These are phyloP conservation scores for Brassica napus DNA, from an alignment of 345 rosid genomes.

Conservation along the genomic window DNA sequence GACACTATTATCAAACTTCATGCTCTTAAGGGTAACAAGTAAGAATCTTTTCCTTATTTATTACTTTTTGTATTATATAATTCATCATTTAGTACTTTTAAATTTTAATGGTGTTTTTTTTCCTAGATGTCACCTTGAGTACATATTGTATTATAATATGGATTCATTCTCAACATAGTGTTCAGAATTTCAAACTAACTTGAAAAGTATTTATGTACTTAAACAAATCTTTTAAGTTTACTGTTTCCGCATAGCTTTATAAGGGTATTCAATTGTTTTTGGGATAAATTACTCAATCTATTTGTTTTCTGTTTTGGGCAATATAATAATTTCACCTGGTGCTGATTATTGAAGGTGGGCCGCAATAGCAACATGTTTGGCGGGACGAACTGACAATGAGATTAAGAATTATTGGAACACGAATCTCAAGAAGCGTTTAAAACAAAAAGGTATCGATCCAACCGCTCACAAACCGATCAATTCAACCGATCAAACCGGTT, in stretches of 20 bases:
- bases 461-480: slow-evolving; percentile 42
- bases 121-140: neutral
- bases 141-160: neutral
- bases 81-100: neutral
- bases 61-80: neutral
- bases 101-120: neutral
- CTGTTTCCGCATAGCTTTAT: neutral
- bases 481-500: slow-evolving; percentile 9
- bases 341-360: slow-evolving; percentile 47
- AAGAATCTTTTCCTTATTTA: neutral
- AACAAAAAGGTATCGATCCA: slow-evolving; percentile 47
- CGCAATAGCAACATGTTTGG: slow-evolving; percentile 50
- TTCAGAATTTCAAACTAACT: neutral
- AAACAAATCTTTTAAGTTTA: neutral
- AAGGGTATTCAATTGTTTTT: neutral
- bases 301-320: neutral
- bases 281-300: neutral
- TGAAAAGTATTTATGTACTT: neutral
- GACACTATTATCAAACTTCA: slow-evolving; percentile 48
- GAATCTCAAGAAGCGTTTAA: slow-evolving; percentile 52
- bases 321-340: neutral
- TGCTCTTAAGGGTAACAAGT: slow-evolving; percentile 54
- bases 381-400: slow-evolving; percentile 58
- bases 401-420: slow-evolving; percentile 69
- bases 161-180: neutral